Conservation (phyloP, 169 alveolate species). For the Fabrea salina region DNA sequence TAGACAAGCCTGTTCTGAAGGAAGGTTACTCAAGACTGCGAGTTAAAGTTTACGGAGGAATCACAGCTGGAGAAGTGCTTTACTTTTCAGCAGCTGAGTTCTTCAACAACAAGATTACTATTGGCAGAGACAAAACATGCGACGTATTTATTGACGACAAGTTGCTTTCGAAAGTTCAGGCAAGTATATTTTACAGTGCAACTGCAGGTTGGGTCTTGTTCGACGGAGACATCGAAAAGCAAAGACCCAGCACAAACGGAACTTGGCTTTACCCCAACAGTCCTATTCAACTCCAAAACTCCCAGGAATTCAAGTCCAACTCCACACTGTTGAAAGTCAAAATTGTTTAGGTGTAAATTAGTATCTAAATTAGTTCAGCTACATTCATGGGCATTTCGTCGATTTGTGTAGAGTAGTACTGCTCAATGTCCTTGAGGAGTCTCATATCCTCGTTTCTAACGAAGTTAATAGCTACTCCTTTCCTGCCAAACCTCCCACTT, state of each 20-base stretch:
- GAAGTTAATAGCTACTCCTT: constrained; percentile 99
- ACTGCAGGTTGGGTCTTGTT: constrained; percentile 20
- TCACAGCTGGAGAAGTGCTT: background rate
- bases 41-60: constrained; percentile 14
- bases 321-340: too few relatives aligned
- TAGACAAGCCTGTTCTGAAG: background rate
- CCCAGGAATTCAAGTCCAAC: background rate
- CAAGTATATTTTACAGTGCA: constrained; percentile 10
- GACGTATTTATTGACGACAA: constrained; percentile 21
- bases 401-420: constrained; percentile 96
- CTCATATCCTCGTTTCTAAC: constrained; percentile 96
- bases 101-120: background rate
- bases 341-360: too few relatives aligned
- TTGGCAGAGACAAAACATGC: constrained; percentile 26
- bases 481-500: constrained; percentile 99
- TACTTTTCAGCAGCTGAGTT: constrained; percentile 1
- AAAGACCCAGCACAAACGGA: constrained; percentile 36
- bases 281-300: background rate
- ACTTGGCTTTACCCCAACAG: constrained; percentile 31
- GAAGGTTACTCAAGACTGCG: background rate
- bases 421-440: constrained; percentile 95
- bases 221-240: constrained; percentile 14
- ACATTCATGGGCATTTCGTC: constrained; percentile 99
- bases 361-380: constrained; percentile 26
- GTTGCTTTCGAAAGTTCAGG: constrained; percentile 7